These are phyloP conservation scores for Acanthamoeba triangularis DNA, from an alignment of 208 protist species.

Conservation along the genomic window DNA sequence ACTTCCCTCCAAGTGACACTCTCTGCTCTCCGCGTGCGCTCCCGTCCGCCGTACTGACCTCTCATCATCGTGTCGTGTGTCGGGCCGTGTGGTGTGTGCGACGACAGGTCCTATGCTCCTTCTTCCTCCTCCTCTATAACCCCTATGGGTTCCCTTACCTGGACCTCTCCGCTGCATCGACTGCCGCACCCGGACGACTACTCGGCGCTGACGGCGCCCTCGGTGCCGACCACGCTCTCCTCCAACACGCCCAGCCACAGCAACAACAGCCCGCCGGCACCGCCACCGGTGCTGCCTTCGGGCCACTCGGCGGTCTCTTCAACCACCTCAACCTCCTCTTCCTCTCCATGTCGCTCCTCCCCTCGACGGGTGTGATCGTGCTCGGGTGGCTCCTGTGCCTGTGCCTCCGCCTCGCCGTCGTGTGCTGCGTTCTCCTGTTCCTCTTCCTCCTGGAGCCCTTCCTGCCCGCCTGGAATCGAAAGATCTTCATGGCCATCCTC, in stretches of 20 bases:
- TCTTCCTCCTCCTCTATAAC: slow-evolving; percentile 63
- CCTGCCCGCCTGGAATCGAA: slow-evolving; percentile 43
- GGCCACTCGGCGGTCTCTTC: slow-evolving; percentile 22
- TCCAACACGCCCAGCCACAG: background rate
- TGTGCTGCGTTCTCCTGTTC: slow-evolving; percentile 53
- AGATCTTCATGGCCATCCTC: slow-evolving; percentile 35
- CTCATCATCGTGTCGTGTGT: background rate
- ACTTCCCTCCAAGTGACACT: background rate
- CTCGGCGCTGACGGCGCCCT: background rate
- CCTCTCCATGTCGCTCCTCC: slow-evolving; percentile 65
- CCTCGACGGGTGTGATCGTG: slow-evolving; percentile 58
- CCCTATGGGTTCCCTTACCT: slow-evolving; percentile 65
- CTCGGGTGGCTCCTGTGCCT: slow-evolving; percentile 40
- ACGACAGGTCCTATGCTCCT: slow-evolving; percentile 28
- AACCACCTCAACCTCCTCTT: background rate
- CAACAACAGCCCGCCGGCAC: slow-evolving; percentile 59
- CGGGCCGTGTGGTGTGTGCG: background rate
- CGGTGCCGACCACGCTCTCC: slow-evolving; percentile 57
- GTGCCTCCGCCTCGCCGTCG: slow-evolving; percentile 26
- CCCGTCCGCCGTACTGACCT: too few relatives aligned
- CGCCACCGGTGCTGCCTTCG: slow-evolving; percentile 29
- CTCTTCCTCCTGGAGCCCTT: slow-evolving; percentile 61
- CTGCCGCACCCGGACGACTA: slow-evolving; percentile 21
- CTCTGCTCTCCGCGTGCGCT: background rate
- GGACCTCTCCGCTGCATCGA: background rate